Percentiles rank a stretch among this genome's conserved stretches.
phyloP scores from a whole-genome alignment of 768 basidiomycete genomes.

The Leccinum disarticulatum region DNA sequence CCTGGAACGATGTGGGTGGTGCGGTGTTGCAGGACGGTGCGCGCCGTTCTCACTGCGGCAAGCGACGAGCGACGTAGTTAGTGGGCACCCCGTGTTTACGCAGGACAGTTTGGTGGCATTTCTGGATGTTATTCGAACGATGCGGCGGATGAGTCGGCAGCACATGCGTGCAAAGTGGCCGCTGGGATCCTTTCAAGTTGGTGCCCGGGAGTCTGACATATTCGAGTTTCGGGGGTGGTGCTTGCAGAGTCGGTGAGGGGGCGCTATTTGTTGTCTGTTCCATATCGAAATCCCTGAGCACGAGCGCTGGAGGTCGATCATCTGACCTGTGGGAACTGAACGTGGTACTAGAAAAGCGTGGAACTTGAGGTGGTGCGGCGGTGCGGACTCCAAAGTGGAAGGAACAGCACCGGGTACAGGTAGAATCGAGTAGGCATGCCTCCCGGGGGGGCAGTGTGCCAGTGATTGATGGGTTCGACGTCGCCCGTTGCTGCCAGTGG shows the following conservation, averaged over 20 bases:
- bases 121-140: conserved; percentile 67
- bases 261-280: conserved; percentile 39
- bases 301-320: conserved; percentile 42
- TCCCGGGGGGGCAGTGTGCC: no score
- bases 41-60: conserved; percentile 15
- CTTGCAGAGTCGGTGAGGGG: conserved; percentile 42
- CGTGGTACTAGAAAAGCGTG: conserved; percentile 67
- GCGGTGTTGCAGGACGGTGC: conserved; percentile 41
- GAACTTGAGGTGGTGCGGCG: conserved; percentile 67
- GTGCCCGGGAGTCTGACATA: conserved; percentile 93
- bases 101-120: conserved; percentile 87
- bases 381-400: conserved; percentile 31
- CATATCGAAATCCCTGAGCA: conserved; percentile 38
- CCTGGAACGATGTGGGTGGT: conserved; percentile 65
- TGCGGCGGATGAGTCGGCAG: conserved; percentile 49
- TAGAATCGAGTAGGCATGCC: conserved; percentile 17
- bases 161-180: conserved; percentile 60
- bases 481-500: no score
- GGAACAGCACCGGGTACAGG: conserved; percentile 30
- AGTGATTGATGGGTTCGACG: no score
- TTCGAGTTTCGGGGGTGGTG: conserved; percentile 81
- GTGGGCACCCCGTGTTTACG: conserved; percentile 19
- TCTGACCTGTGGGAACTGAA: conserved; percentile 60
- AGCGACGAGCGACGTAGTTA: conserved; percentile 1
- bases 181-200: conserved; percentile 76